A percentile compares a stretch with the other conserved stretches of the same genome.
phyloP scores from a whole-genome alignment of 1,284 basidiomycete species.

The Heterobasidion irregulare region DNA sequence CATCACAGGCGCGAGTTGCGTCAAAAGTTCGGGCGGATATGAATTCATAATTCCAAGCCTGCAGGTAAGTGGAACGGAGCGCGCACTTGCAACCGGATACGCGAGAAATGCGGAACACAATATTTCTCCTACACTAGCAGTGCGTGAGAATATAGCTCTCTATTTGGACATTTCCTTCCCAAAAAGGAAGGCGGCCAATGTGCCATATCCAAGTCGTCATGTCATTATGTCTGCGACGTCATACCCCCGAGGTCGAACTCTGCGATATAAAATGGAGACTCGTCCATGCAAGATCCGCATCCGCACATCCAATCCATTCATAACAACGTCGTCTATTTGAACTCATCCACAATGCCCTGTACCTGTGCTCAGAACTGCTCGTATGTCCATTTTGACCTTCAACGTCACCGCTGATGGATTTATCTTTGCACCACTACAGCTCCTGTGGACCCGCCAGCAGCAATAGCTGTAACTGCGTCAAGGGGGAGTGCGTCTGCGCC shows the following conservation, averaged over 20 bases:
- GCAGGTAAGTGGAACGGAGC: background rate
- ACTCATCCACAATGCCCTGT: slow-evolving; percentile 10
- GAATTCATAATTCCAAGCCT: slow-evolving; percentile 61
- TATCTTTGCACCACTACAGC: slow-evolving; percentile 5
- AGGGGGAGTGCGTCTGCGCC: slow-evolving; percentile 18
- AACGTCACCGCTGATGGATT: background rate
- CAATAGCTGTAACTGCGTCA: slow-evolving; percentile 16
- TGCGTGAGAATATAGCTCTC: background rate
- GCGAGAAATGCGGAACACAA: background rate
- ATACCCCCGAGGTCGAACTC: no score
- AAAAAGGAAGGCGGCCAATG: background rate
- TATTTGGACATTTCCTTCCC: background rate
- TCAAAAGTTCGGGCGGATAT: slow-evolving; percentile 77
- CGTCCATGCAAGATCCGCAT: background rate
- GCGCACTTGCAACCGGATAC: no score
- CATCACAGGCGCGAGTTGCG: slow-evolving; percentile 85
- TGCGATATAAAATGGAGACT: background rate
- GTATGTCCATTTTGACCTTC: slow-evolving; percentile 9
- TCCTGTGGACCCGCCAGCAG: slow-evolving; percentile 17
- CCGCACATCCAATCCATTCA: background rate
- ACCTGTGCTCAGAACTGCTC: slow-evolving; percentile 18
- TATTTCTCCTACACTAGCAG: background rate
- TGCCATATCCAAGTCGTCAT: background rate
- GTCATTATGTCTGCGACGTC: background rate
- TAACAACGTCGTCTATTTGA: background rate